phyloP scores from a whole-genome alignment of 352 stramenopile genomes.

The Phytophthora lateralis region DNA sequence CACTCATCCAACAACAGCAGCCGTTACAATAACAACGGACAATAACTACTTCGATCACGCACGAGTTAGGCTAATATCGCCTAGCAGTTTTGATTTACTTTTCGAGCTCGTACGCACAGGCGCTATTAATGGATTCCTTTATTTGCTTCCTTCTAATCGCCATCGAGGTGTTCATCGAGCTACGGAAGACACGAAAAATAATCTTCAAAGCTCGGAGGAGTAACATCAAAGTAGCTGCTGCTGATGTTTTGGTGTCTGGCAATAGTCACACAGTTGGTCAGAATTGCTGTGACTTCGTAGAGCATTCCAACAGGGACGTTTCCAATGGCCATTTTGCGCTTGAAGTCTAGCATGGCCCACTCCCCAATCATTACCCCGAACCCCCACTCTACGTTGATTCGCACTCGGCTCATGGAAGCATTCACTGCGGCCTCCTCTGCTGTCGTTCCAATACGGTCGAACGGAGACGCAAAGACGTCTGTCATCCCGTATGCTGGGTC shows the following conservation, averaged over 20 bases:
- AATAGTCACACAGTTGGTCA: conserved; percentile 9
- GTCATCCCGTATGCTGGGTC: conserved; percentile 1
- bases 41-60: too few species aligned
- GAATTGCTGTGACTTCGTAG: conserved; percentile 1
- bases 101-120: too few species aligned
- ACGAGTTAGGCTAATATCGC: too few species aligned
- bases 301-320: conserved; percentile 8
- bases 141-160: too few species aligned
- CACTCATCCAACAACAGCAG: neutral
- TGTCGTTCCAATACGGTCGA: neutral
- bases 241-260: conserved; percentile 3
- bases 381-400: conserved; percentile 1
- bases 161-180: too few species aligned
- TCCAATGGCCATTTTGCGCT: conserved; percentile 7
- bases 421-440: neutral
- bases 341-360: conserved; percentile 13
- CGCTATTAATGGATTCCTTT: too few species aligned
- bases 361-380: neutral
- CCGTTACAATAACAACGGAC: too few species aligned
- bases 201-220: conserved; percentile 6
- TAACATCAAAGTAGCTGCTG: conserved; percentile 9
- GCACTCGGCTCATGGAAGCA: neutral
- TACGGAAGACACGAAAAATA: neutral
- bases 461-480: conserved; percentile 13
- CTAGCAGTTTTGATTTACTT: neutral